Evolutionary conservation across 2,329 filamentous ascomycete species (phyloP), one percentile per base, ranked within the genome.

Genomic region (Pestalotiopsis sp.): DNA sequence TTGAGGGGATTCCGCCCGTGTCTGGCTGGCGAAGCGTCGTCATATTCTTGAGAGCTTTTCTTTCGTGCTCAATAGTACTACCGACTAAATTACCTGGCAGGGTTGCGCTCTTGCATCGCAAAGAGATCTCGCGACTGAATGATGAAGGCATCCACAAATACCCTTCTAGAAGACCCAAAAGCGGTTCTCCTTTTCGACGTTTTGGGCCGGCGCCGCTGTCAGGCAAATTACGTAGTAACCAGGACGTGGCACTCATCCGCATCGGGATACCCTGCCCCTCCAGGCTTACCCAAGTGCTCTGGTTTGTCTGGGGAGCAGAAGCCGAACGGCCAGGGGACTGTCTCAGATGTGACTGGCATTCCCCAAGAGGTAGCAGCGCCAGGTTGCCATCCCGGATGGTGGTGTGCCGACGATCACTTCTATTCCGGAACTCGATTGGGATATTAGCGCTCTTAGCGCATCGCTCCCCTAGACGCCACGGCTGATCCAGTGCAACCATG

Each of bases 311-410:
- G 41, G 45, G 45, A 52, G 45, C 45, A 56, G 66, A 69, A 62
- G 70, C 73, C 73, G 76, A 77, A 74, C 25, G 45, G 70, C 78
- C 69, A 68, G 78, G 79, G 31, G 78, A 60, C 2, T 74, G 79
- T 80, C 75, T 79, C 79, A 80, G 74, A 75, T 73, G 72, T 73
- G 70, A 76, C 76, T 73, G 68, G 77, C 76, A 73, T 77, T 75
- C 78, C 77, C 76, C 73, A 78, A 75, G 23, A 75, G 70, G 71
- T 49, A 58, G 52, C 64, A 38, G 39, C 59, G 27, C 56, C 57
- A 67, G 52, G 36, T 68, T 57, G 56, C 66, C 66, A 71, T 72
- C 69, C 73, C 72, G 73, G 65, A 62, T 68, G 66, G 70, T 74
- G 73, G 66, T 63, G 70, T 68, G 58, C 60, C 66, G 76, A 65